Evolutionary conservation across 306 rosid species (phyloP), one percentile per base, ranked within the genome.

Genomic region (Carpinus fangiana): DNA sequence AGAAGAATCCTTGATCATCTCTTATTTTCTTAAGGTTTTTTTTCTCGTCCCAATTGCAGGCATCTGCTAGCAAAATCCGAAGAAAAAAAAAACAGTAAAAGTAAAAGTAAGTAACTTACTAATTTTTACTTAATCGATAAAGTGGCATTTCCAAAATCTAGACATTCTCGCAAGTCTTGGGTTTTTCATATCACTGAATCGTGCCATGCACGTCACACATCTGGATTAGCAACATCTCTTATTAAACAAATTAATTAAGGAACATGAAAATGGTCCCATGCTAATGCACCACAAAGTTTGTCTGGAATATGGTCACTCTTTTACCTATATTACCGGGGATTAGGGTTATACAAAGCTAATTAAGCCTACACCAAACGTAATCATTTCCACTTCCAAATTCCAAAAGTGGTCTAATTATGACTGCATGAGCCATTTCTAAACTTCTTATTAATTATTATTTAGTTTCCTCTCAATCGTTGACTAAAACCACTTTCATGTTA

Each of bases 331-430:
- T 73, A 74, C 81, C 72, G 85, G 45, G 1, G 45, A 7, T 6
- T 41, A 38, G 43, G 6, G 5, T 4, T 38, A 41, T 41, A 41
- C 45, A 41, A 41, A 34, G 4, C 4, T 34, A 34, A 34, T 34
- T 34, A 34, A 41, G 45, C 45, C 12, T 64, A 72, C 72, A 7
- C 36, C 23, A 67, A 41, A 41, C 51, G 72, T n/a, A 62, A 48
- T 70, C 69, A 71, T 71, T 65, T 65, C 60, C 31, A 66, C 76
- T 73, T 79, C 74, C 16, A 59, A 59, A 20, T 72, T 79, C 74
- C 20, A 59, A 59, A 20, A 76, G 76, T 73, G 34, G 13, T n/a
- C 81, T 54, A 76, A 84, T 80, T 46, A 82, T 82, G 51, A 56
- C 53, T 66, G 53, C 82, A 82, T 70, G 75, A 70, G 46, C 57